Conservation (phyloP, 208 protist genomes). For the Plasmodiophora brassicae region DNA sequence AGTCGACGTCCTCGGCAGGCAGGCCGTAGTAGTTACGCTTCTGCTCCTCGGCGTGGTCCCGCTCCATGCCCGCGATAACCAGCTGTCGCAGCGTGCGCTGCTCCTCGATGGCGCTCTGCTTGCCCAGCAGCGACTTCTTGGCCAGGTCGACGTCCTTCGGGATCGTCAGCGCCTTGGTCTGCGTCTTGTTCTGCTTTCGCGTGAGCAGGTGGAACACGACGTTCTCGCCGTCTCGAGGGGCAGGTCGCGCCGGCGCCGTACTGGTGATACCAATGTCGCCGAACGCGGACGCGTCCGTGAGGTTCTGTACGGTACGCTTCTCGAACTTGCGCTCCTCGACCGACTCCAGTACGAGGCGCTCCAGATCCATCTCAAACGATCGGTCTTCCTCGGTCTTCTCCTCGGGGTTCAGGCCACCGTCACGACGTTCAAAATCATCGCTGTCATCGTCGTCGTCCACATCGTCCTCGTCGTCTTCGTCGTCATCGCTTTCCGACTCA, state of each 20-base stretch:
- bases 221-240: not conserved
- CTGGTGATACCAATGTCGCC: not conserved
- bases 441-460: not conserved
- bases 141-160: not conserved
- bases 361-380: not conserved
- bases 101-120: not conserved
- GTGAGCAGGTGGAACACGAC: constrained; percentile 4
- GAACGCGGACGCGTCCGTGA: not conserved
- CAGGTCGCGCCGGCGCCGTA: too few species aligned
- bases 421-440: constrained; percentile 16
- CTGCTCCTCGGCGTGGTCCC: constrained; percentile 8
- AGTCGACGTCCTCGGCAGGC: not conserved
- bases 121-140: not conserved
- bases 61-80: not conserved
- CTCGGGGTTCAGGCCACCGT: too few species aligned
- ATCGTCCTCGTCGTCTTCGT: not conserved
- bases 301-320: constrained; percentile 2
- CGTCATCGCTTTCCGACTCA: not conserved
- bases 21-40: not conserved
- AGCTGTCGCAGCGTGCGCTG: not conserved
- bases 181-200: not conserved
- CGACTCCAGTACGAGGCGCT: not conserved
- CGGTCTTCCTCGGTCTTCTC: too few species aligned
- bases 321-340: constrained; percentile 16
- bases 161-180: not conserved